Evolutionary conservation across 768 basidiomycete species (phyloP), one percentile per base, ranked within the genome.

Genomic region (Coprinopsis marcescibilis): DNA sequence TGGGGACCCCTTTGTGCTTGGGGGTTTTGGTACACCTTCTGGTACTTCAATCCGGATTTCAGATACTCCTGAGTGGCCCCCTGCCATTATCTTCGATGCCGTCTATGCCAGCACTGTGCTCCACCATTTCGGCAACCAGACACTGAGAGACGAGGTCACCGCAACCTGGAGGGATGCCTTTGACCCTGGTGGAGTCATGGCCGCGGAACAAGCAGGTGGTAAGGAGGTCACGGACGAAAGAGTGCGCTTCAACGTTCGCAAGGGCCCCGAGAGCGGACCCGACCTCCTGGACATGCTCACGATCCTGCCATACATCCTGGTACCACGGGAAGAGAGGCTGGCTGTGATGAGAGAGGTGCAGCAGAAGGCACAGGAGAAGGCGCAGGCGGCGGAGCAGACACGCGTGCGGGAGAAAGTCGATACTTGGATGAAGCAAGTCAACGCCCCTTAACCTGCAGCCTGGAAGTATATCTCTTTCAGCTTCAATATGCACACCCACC

Each of bases 51-150:
- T 57, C 49, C 51, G 37, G 3, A 25, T 51, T 46, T 47, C 52
- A 30, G 35, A 36, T 36, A 44, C 6, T 23, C 25, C 33, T 43
- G 36, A 49, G 24, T 52, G 47, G 47, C 54, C 57, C 20, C 54
- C 57, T 38, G 34, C 43, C 39, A 52, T 53, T 24, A 50, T 57
- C 43, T 55, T 57, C 37, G 57, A 57, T 30, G 45, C 45, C 27
- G 48, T 53, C 46, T 57, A 53, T 36, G 56, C 56, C 14, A 35
- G 36, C 20, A 50, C 52, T 39, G 32, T 55, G 14, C 26, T 55
- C 24, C 20, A 46, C 25, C 42, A 52, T 48, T 57, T 55, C 32
- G 54, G 54, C 38, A 46, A 47, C 20, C 30, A 27, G 24, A 26
- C 20, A 36, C 39, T 51, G 25, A 38, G 36, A 49, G 23, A 47